A percentile compares a stretch with the other conserved stretches of the same genome.
phyloP scores from a whole-genome alignment of 2,329 filamentous ascomycete species.

The Cladosporium sp. region DNA sequence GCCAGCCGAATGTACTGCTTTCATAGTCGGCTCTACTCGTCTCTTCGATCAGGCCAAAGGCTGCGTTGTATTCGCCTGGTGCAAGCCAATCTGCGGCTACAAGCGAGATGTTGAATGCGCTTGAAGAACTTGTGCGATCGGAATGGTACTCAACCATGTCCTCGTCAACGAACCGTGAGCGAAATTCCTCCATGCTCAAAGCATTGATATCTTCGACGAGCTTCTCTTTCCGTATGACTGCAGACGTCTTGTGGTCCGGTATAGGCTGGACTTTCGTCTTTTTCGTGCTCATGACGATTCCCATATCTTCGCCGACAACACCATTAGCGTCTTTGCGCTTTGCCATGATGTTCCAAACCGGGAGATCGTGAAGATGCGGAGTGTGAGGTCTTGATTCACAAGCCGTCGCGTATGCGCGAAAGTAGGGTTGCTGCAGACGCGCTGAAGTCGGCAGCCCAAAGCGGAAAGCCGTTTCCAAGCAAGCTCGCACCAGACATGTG shows the following conservation, averaged over 20 bases:
- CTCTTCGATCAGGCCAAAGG: slow-evolving; percentile 54
- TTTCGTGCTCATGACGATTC: background rate
- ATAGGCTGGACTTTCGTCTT: background rate
- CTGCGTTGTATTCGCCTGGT: slow-evolving; percentile 41
- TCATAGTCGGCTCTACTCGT: slow-evolving; percentile 65
- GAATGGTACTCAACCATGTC: background rate
- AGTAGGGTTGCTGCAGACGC: background rate
- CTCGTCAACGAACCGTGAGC: slow-evolving; percentile 11
- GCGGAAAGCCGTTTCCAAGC: slow-evolving; percentile 1
- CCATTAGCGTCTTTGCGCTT: background rate
- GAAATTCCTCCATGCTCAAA: slow-evolving; percentile 14
- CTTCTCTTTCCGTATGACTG: background rate
- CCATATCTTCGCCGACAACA: background rate
- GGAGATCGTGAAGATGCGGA: background rate
- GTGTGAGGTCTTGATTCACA: background rate
- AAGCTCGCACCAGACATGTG: background rate
- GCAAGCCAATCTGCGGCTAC: slow-evolving; percentile 13
- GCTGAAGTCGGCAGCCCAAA: background rate
- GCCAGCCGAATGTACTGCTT: slow-evolving; percentile 60
- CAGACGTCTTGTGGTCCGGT: background rate
- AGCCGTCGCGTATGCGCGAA: background rate
- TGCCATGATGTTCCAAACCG: background rate
- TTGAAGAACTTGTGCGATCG: slow-evolving; percentile 3
- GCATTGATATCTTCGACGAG: slow-evolving; percentile 18
- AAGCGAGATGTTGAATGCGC: slow-evolving; percentile 13